Conservation (phyloP, 2,329 filamentous ascomycete genomes). For the Sphaerulina populicola region DNA sequence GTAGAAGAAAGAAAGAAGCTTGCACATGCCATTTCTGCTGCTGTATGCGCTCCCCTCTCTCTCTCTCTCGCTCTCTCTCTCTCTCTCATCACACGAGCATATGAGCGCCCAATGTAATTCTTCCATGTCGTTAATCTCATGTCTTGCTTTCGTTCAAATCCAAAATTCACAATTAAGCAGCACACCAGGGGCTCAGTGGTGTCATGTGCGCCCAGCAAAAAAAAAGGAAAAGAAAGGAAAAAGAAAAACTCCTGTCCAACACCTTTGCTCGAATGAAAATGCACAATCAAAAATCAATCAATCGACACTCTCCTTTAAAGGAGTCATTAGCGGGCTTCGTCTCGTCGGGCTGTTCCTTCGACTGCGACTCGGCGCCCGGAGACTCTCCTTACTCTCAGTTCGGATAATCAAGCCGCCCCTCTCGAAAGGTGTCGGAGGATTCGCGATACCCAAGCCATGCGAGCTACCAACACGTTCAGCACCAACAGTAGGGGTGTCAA, state of each 20-base stretch:
- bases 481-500: conserved; percentile 37
- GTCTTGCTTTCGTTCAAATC: neutral
- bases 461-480: conserved; percentile 20
- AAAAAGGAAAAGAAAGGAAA: no score
- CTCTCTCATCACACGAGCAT: no score
- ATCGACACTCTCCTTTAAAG: conserved; percentile 33
- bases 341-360: conserved; percentile 44
- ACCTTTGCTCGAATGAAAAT: conserved; percentile 7
- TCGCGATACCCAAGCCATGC: conserved; percentile 22
- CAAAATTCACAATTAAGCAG: no score
- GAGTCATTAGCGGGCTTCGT: conserved; percentile 34
- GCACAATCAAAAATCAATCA: conserved; percentile 18
- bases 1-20: no score
- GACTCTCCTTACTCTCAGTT: conserved; percentile 76
- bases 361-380: conserved; percentile 50
- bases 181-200: neutral
- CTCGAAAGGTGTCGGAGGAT: conserved; percentile 41
- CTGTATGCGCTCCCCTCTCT: no score
- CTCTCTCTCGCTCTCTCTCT: no score
- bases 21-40: no score
- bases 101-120: neutral
- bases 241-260: neutral
- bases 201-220: neutral
- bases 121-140: neutral
- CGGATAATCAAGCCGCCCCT: conserved; percentile 67